Conservation (phyloP, 371 early-diverging fungal genomes). For the Chytridium lagenaria region DNA sequence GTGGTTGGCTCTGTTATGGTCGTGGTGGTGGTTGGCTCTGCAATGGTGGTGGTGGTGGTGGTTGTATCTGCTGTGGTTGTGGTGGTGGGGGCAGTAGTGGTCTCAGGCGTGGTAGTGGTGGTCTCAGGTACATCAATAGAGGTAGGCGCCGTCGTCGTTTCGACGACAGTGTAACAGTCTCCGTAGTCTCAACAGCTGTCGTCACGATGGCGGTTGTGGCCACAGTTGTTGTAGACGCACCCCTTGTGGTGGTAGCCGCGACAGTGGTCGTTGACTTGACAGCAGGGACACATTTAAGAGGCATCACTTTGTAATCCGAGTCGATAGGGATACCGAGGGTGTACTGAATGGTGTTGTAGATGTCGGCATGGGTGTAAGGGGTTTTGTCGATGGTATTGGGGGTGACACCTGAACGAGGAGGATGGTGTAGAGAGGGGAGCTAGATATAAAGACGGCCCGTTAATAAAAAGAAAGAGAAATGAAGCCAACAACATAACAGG, state of each 20-base stretch:
- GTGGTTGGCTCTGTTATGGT: background rate
- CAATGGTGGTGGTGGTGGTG: background rate
- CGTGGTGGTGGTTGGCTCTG: background rate
- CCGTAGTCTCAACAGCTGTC: background rate
- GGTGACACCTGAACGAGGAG: background rate
- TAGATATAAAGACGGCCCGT: too few species aligned
- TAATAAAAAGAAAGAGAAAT: background rate
- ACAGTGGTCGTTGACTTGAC: background rate
- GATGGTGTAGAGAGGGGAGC: background rate
- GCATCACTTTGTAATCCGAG: background rate
- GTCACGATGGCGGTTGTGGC: background rate
- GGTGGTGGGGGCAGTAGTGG: background rate
- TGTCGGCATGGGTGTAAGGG: background rate
- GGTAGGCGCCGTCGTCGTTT: too few species aligned
- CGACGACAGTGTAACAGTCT: too few species aligned
- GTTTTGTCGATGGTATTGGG: background rate
- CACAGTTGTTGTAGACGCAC: background rate
- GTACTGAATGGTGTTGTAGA: background rate
- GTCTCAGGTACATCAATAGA: too few species aligned
- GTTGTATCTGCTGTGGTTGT: background rate
- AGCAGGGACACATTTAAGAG: background rate
- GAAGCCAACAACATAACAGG: background rate
- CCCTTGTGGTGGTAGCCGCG: background rate
- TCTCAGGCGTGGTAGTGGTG: background rate
- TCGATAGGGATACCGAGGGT: background rate